These are phyloP conservation scores for Globisporangium radiosum DNA, from an alignment of 352 stramenopile species.

Conservation along the genomic window DNA sequence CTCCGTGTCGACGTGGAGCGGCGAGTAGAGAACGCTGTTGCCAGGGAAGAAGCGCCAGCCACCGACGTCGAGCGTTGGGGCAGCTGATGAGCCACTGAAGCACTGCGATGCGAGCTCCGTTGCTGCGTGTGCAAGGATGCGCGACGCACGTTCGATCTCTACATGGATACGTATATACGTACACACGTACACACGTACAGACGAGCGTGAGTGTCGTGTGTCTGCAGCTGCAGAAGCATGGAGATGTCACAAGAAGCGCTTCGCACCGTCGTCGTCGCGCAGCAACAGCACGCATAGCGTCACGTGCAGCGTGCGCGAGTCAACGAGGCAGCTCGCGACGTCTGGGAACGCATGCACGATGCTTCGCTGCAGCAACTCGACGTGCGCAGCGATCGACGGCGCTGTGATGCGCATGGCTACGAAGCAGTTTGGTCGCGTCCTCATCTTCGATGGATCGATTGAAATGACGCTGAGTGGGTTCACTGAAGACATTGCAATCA, in stretches of 20 bases:
- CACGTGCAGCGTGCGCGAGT: slow-evolving; percentile 35
- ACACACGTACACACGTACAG: neutral
- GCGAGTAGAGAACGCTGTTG: slow-evolving; percentile 31
- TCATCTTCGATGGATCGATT: no score
- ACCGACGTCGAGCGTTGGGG: slow-evolving; percentile 19
- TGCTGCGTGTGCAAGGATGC: slow-evolving; percentile 16
- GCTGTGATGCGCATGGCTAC: slow-evolving; percentile 29
- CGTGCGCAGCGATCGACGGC: slow-evolving; percentile 10
- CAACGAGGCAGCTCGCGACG: slow-evolving; percentile 23
- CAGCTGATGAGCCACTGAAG: neutral
- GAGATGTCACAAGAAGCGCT: no score
- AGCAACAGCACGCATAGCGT: slow-evolving; percentile 39
- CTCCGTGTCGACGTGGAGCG: slow-evolving; percentile 12
- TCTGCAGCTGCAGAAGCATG: no score
- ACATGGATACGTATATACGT: neutral
- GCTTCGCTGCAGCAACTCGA: slow-evolving; percentile 21
- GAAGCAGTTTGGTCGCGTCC: slow-evolving; percentile 35
- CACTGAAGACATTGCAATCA: no score
- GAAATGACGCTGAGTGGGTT: no score
- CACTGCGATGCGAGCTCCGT: slow-evolving; percentile 9
- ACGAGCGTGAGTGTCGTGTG: neutral
- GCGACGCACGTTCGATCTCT: slow-evolving; percentile 20
- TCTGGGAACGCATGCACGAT: slow-evolving; percentile 22
- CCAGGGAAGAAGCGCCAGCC: slow-evolving; percentile 31
- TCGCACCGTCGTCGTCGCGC: slow-evolving; percentile 18